phyloP scores from a whole-genome alignment of 345 rosid genomes.

The Rhodamnia argentea region DNA sequence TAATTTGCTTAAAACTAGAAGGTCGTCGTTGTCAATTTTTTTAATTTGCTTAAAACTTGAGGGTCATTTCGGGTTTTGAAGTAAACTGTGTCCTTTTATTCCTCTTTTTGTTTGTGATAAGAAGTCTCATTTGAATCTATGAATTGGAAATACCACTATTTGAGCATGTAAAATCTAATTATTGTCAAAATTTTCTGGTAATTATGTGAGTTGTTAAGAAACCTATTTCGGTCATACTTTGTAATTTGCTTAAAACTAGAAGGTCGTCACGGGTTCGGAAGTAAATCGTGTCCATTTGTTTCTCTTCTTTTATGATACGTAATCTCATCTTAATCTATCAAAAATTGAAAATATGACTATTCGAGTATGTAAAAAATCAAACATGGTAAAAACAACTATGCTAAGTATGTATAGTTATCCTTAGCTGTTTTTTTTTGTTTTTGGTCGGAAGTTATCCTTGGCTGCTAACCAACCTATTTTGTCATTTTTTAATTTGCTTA shows the following conservation, averaged over 20 bases:
- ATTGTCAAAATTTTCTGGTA: neutral
- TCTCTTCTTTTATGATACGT: neutral
- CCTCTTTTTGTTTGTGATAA: neutral
- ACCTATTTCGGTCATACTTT: neutral
- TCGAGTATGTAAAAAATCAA: no score
- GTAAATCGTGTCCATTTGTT: neutral
- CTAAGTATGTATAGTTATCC: neutral
- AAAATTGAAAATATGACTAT: neutral
- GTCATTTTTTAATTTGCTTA: neutral
- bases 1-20: no score
- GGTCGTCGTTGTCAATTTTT: no score
- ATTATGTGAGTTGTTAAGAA: neutral
- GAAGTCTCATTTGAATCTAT: neutral
- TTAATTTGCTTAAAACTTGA: neutral
- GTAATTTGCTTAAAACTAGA: neutral
- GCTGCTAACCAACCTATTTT: neutral
- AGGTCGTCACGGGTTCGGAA: fast-evolving
- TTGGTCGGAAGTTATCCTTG: neutral
- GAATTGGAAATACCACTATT: neutral
- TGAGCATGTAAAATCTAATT: neutral
- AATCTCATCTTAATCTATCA: neutral
- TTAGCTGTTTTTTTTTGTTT: neutral
- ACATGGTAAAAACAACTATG: no score
- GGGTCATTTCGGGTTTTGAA: neutral
- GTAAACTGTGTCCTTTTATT: neutral